Conservation (phyloP, 2,329 filamentous ascomycete genomes). For the Trichoderma simmonsii region DNA sequence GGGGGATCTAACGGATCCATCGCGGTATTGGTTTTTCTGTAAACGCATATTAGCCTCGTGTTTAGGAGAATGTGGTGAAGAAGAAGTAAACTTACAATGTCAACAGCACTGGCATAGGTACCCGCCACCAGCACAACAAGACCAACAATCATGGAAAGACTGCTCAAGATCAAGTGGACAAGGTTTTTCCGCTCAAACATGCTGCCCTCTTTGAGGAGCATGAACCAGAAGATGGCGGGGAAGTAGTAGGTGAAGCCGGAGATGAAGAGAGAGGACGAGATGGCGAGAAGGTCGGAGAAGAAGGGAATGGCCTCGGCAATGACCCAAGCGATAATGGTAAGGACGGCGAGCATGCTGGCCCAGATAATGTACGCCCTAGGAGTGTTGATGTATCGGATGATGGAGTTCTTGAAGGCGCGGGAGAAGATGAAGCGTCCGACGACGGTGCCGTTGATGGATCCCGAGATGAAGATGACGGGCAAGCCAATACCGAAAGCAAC, state of each 20-base stretch:
- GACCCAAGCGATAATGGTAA: slow-evolving; percentile 65
- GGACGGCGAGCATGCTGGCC: slow-evolving; percentile 52
- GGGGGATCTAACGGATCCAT: slow-evolving; percentile 12
- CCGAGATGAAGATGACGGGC: slow-evolving; percentile 71
- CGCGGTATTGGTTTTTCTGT: slow-evolving; percentile 19
- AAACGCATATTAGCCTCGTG: slow-evolving; percentile 7
- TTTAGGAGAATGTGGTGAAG: background rate
- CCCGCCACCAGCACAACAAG: slow-evolving; percentile 27
- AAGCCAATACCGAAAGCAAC: slow-evolving; percentile 67
- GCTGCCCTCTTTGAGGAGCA: slow-evolving; percentile 32
- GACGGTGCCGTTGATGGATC: slow-evolving; percentile 62
- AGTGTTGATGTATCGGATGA: slow-evolving; percentile 48
- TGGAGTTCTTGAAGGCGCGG: slow-evolving; percentile 42
- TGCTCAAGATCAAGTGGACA: slow-evolving; percentile 24
- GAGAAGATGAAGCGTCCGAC: slow-evolving; percentile 46
- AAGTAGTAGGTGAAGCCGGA: slow-evolving; percentile 38
- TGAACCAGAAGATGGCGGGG: slow-evolving; percentile 41
- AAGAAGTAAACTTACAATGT: slow-evolving; percentile 26
- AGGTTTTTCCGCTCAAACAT: slow-evolving; percentile 29
- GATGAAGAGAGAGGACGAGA: slow-evolving; percentile 48
- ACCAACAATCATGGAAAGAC: slow-evolving; percentile 27
- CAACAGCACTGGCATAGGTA: slow-evolving; percentile 28
- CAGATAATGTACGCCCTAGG: slow-evolving; percentile 51
- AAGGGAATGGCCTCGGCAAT: slow-evolving; percentile 70
- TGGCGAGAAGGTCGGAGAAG: slow-evolving; percentile 62